A percentile compares a stretch with the other conserved stretches of the same genome.
These are phyloP conservation scores for Porphyrellus sp. DNA, from an alignment of 1,284 basidiomycete genomes.

Conservation along the genomic window DNA sequence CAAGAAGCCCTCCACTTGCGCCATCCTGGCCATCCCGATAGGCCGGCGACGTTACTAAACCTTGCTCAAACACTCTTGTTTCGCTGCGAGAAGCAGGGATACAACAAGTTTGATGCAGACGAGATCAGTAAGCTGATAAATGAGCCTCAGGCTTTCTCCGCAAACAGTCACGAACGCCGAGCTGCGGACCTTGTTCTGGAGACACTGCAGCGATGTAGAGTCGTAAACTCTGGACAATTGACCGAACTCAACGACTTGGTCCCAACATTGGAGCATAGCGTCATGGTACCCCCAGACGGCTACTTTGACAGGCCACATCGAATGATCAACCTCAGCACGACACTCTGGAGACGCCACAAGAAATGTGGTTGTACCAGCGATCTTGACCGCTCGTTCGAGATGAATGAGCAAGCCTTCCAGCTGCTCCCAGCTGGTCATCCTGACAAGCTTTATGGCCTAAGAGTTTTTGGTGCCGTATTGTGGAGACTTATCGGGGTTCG, in stretches of 20 bases:
- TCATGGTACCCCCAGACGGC: neutral
- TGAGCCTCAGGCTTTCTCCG: neutral
- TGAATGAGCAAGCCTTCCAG: neutral
- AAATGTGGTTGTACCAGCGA: neutral
- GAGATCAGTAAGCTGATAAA: neutral
- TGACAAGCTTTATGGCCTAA: too few relatives aligned
- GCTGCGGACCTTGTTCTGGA: constrained; percentile 1
- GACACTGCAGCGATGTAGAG: neutral
- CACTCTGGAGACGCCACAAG: constrained; percentile 1
- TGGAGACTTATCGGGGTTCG: too few relatives aligned
- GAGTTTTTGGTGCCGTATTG: too few relatives aligned
- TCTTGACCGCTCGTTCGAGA: constrained; percentile 5
- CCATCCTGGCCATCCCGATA: neutral
- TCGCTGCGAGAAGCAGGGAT: neutral
- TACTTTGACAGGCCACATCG: constrained; percentile 2
- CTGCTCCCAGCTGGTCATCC: neutral
- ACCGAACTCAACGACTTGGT: neutral
- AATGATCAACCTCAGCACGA: constrained; percentile 7
- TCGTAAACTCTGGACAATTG: neutral
- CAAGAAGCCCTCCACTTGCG: constrained; percentile 5
- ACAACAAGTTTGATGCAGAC: neutral
- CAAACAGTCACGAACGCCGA: neutral
- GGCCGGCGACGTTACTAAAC: neutral
- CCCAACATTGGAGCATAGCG: neutral
- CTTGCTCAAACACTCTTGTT: constrained; percentile 3